Base-by-base conservation (phyloP, 257 asterid genomes). In the Primulina tabacum region DNA sequence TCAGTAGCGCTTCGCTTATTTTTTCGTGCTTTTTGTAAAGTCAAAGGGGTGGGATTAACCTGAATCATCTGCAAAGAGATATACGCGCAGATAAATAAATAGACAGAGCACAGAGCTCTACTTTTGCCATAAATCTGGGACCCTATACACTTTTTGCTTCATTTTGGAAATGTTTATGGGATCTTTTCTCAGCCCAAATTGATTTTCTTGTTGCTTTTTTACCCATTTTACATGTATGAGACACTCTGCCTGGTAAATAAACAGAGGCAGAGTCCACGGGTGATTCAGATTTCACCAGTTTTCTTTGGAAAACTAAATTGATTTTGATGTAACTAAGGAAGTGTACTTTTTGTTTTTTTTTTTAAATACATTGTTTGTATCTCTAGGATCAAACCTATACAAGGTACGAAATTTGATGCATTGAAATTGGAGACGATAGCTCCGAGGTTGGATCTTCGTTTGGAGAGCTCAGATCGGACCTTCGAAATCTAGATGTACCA, bases 11-110 rank as follows among this genome's bases (percentile, higher is more conserved):
- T 34, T 34, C 26, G 26, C 38, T 34, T 30, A 30, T 30, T 34
- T 34, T 4, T 5, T 34, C 5, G 38, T 34, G 5, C 8, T 6
- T 5, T 34, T 34, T 6, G 7, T 79, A 28, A 78, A 72, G 94
- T 90, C 96, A 88, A 86, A 90, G 86, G 73, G 58, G 71, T 53
- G 71, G 71, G 63, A 29, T 59, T 34, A 69, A 69, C 56, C 18
- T 34, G 73, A 24, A 61, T 16, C 38, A 53, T 18, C 71, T 64
- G 72, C 68, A 64, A 38, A 33, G 65, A 58, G 79, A 68, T 64
- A 62, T 28, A 47, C 37, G 7, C 37, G 24, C 52, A 55, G 52
- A 43, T 40, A 5, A 28, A 59, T 57, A 9, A 40, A 70, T 2
- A 12, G 20, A 55, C 28, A 20, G 33, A 30, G 26, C 47, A 11